phyloP scores from a whole-genome alignment of 345 rosid genomes.

The Brassica napus region Da-Ae NC_063450.1:44921001-44921500 shows the following conservation, averaged over 20 bases:
- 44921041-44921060: neutral
- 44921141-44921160: slow-evolving; percentile 99
- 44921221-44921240: no score
- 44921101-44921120: slow-evolving; percentile 60
- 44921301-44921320: neutral
- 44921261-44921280: neutral
- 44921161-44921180: slow-evolving; percentile 95
- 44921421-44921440: no score
- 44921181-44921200: neutral
- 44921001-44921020: neutral
- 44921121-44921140: slow-evolving; percentile 99
- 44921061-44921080: neutral
- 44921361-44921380: no score
- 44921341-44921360: no score
- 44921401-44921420: no score
- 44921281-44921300: neutral
- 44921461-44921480: neutral
- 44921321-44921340: no score
- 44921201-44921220: neutral
- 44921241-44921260: neutral
- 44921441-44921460: neutral
- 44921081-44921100: no score
- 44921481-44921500: no score
- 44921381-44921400: no score
- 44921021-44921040: neutral